Evolutionary conservation across 805 yeast species (phyloP), one percentile per base, ranked within the genome.

Genomic region (Lipomyces kockii): DNA sequence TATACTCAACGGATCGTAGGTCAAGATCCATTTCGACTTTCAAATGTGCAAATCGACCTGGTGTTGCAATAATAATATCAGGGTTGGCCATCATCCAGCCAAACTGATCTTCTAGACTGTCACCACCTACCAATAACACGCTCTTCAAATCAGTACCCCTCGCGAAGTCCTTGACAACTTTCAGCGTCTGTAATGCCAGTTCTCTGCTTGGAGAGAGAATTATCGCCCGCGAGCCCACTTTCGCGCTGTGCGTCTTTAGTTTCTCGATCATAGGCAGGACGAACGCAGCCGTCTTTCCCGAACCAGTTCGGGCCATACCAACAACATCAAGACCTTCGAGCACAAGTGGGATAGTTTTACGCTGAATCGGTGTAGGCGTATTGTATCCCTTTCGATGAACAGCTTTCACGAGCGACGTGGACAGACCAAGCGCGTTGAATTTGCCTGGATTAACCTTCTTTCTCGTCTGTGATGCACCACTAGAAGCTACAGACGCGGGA

Each of bases 281-380:
- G 77, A 95, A 95, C 0, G 99, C 98, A 8, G 99, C 99, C 0
- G 99, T 95, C 77, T 95, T 95, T 83, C 99, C 99, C 32, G 97
- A 91, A 75, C 99, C 99, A 0, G 99, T 95, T 76, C 99, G 85
- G 17, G 99, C 99, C 99, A 95, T 95, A 76, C 98, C 99, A 17
- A 95, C 99, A 54, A 95, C 97, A 80, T 95, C 99, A 76, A 96
- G 84, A 64, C 87, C 89, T 58, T 90, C 91, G 81, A 95, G 81
- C 67, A 95, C 88, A 64, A 92, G 82, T 0, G 99, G 99, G 66
- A 95, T 91, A 2, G 99, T 89, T 77, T 94, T 95, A 71, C 99
- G 84, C 80, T 95, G 99, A 78, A 95, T 95, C 1, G 99, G 99
- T 0, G 99, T 95, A 14, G 99, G 99, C 72, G 90, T 95, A 72